Percentiles rank a stretch among this genome's conserved stretches.
phyloP scores from a whole-genome alignment of 2,329 filamentous ascomycete genomes.

The Paraconiothyrium brasiliense region DNA sequence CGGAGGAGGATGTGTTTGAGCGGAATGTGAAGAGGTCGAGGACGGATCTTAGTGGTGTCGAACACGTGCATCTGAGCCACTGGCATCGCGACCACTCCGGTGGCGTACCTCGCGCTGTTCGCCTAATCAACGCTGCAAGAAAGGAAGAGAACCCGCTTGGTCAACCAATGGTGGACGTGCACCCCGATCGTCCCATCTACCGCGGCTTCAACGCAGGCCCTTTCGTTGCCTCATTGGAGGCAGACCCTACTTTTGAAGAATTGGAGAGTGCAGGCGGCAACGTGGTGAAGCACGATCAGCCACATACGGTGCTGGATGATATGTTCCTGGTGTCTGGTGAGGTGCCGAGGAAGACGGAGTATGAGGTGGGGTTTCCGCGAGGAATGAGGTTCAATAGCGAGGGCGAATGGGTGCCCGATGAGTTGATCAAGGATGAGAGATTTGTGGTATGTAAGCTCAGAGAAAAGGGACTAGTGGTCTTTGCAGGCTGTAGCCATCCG shows the following conservation, averaged over 20 bases:
- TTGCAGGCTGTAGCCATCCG: conserved; percentile 66
- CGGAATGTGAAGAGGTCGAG: conserved; percentile 58
- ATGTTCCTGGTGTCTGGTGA: conserved; percentile 64
- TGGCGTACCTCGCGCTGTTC: conserved; percentile 61
- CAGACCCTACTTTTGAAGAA: conserved; percentile 62
- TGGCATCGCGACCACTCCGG: conserved; percentile 67
- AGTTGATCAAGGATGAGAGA: conserved; percentile 62
- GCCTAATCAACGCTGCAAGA: conserved; percentile 52
- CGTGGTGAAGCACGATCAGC: conserved; percentile 50
- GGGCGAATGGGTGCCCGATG: conserved; percentile 59
- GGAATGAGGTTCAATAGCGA: conserved; percentile 57
- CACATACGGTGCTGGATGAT: conserved; percentile 59
- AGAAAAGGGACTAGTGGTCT: conserved; percentile 63
- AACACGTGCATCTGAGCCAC: conserved; percentile 61
- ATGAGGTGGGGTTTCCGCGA: conserved; percentile 59
- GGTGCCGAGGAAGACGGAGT: conserved; percentile 60
- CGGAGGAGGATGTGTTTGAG: conserved; percentile 62
- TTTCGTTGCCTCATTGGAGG: conserved; percentile 60
- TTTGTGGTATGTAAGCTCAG: conserved; percentile 64
- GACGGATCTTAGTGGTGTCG: conserved; percentile 55
- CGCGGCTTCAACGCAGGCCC: conserved; percentile 57
- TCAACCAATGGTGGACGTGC: conserved; percentile 59
- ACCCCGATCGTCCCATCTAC: conserved; percentile 62
- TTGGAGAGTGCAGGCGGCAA: conserved; percentile 55
- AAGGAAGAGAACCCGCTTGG: conserved; percentile 23